Conservation (phyloP, 2,329 filamentous ascomycete species). For the Hypoxylon sp. region DNA sequence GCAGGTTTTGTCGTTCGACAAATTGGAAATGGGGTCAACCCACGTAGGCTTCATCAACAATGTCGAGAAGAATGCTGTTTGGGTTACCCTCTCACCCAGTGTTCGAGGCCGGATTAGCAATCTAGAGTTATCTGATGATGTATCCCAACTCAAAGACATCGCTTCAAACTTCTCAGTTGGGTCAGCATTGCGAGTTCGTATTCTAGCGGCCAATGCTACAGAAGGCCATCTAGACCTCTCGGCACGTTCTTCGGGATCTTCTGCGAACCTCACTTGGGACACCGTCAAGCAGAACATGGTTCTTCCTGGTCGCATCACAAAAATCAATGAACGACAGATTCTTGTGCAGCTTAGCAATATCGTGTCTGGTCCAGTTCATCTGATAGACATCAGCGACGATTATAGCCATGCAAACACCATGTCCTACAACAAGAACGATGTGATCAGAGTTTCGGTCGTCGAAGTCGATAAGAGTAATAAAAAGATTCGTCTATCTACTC, state of each 20-base stretch:
- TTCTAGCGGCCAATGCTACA: constrained; percentile 75
- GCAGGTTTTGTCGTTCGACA: constrained; percentile 71
- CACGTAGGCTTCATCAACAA: constrained; percentile 93
- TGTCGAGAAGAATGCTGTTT: constrained; percentile 78
- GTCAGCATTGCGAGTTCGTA: constrained; percentile 83
- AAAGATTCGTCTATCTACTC: constrained; percentile 79
- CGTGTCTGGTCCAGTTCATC: constrained; percentile 79
- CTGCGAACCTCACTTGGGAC: constrained; percentile 70
- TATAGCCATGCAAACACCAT: constrained; percentile 81
- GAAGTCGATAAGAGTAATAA: constrained; percentile 86
- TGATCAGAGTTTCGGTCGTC: constrained; percentile 86
- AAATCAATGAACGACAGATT: constrained; percentile 82
- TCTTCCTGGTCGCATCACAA: constrained; percentile 83
- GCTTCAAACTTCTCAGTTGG: constrained; percentile 85
- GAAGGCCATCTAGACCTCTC: constrained; percentile 84
- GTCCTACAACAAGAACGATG: constrained; percentile 81
- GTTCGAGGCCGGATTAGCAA: constrained; percentile 84
- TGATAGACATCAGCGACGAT: constrained; percentile 87
- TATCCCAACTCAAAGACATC: constrained; percentile 79
- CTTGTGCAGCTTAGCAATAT: constrained; percentile 85
- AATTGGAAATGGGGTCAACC: constrained; percentile 74
- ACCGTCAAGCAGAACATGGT: constrained; percentile 82
- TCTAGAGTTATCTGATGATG: constrained; percentile 87
- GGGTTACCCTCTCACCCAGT: constrained; percentile 90
- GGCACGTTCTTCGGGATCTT: constrained; percentile 70